These are phyloP conservation scores for Huntiella moniliformis DNA, from an alignment of 2,329 filamentous ascomycete species.

Conservation along the genomic window DNA sequence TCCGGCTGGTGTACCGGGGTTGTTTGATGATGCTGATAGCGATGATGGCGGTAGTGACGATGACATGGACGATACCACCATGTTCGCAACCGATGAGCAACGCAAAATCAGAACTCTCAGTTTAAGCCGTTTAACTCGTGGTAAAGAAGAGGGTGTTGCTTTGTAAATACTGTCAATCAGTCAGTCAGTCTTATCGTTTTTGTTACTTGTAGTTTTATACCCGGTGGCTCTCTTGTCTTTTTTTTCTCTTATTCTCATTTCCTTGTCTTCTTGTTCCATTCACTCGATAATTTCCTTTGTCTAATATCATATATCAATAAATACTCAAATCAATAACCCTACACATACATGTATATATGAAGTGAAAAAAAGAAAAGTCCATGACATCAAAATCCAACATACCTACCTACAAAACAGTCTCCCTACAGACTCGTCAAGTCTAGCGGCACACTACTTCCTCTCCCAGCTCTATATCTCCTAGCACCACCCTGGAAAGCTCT, in stretches of 20 bases:
- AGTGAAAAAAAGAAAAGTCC: too few species aligned
- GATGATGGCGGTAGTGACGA: slow-evolving; percentile 15
- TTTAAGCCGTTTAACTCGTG: slow-evolving; percentile 34
- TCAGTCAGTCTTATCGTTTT: background rate
- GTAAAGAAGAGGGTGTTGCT: slow-evolving; percentile 16
- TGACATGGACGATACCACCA: slow-evolving; percentile 13
- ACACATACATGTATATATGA: too few species aligned
- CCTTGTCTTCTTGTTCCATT: background rate
- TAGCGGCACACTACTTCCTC: slow-evolving; percentile 84
- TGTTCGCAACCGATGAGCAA: background rate
- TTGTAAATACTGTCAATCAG: background rate
- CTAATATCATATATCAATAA: background rate
- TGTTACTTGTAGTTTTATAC: slow-evolving; percentile 8
- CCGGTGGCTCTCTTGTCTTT: slow-evolving; percentile 1
- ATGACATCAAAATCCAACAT: background rate
- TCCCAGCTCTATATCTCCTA: slow-evolving; percentile 72
- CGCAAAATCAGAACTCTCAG: too few species aligned
- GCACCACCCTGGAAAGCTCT: slow-evolving; percentile 56
- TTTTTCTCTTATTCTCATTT: background rate
- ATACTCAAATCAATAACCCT: background rate
- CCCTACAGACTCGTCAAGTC: slow-evolving; percentile 33
- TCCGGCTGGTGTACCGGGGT: background rate
- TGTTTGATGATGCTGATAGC: background rate
- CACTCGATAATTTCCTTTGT: background rate
- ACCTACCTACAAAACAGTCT: background rate